Evolutionary conservation across 2,329 filamentous ascomycete species (phyloP).

Genomic region (Spiromastix sp.): DNA sequence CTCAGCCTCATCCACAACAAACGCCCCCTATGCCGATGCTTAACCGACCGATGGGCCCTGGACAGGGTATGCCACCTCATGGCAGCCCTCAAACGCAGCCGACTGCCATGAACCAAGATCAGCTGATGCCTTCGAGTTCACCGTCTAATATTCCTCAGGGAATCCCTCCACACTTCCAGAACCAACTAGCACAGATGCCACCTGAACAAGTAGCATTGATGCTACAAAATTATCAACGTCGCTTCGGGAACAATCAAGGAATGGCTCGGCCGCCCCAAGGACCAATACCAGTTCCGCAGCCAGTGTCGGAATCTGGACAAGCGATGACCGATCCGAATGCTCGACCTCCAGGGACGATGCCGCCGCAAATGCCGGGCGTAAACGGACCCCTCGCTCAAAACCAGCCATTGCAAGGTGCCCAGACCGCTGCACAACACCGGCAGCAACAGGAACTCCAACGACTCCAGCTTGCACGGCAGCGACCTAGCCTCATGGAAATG

Average conservation of each 20-base stretch:
- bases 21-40: slow-evolving; percentile 32
- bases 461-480: slow-evolving; percentile 16
- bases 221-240: slow-evolving; percentile 25
- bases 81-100: slow-evolving; percentile 24
- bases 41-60: slow-evolving; percentile 31
- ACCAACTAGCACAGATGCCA: slow-evolving; percentile 25
- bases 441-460: slow-evolving; percentile 17
- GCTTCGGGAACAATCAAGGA: slow-evolving; percentile 20
- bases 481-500: slow-evolving; percentile 25
- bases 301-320: slow-evolving; percentile 23
- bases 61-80: slow-evolving; percentile 26
- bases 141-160: slow-evolving; percentile 24
- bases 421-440: slow-evolving; percentile 22
- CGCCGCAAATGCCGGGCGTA: slow-evolving; percentile 24
- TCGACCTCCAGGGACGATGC: slow-evolving; percentile 24
- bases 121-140: slow-evolving; percentile 20
- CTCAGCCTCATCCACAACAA: slow-evolving; percentile 31
- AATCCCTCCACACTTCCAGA: slow-evolving; percentile 25
- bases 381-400: slow-evolving; percentile 19
- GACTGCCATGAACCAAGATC: slow-evolving; percentile 23
- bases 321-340: slow-evolving; percentile 22
- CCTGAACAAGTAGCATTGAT: slow-evolving; percentile 25
- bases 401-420: slow-evolving; percentile 23
- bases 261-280: slow-evolving; percentile 25
- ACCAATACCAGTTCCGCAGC: slow-evolving; percentile 20